Conservation (phyloP, 768 basidiomycete genomes). For the Hericium rajendrae region DNA sequence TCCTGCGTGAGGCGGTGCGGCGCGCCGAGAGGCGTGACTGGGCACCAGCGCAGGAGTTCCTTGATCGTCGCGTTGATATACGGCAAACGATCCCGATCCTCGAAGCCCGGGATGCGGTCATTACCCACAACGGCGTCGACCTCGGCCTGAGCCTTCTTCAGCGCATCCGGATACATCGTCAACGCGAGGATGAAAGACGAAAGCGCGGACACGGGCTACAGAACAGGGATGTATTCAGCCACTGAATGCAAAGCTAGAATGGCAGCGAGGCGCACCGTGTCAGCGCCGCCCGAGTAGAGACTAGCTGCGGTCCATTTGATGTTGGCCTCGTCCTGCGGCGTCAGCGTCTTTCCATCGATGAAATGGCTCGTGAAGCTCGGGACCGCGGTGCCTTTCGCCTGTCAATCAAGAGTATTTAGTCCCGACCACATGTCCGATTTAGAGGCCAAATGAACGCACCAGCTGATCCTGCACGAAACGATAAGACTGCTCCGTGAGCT, state of each 20-base stretch:
- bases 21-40: constrained; percentile 17
- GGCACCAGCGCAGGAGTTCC: constrained; percentile 19
- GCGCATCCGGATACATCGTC: constrained; percentile 17
- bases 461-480: constrained; percentile 12
- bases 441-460: background rate
- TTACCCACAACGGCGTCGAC: constrained; percentile 16
- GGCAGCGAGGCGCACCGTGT: constrained; percentile 9
- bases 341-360: constrained; percentile 7
- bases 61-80: constrained; percentile 13
- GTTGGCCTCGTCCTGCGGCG: constrained; percentile 9
- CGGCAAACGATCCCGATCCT: constrained; percentile 14
- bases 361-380: constrained; percentile 11
- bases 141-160: constrained; percentile 16
- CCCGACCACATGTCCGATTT: too few relatives aligned
- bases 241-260: background rate
- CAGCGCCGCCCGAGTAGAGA: constrained; percentile 17
- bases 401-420: too few relatives aligned
- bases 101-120: constrained; percentile 11
- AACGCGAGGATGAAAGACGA: constrained; percentile 20
- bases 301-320: constrained; percentile 19
- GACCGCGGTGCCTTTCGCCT: constrained; percentile 12
- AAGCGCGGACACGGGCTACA: constrained; percentile 17
- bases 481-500: constrained; percentile 11
- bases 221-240: background rate
- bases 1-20: constrained; percentile 27